Conservation (phyloP, 1,284 basidiomycete genomes). For the Schizopora paradoxa region DNA sequence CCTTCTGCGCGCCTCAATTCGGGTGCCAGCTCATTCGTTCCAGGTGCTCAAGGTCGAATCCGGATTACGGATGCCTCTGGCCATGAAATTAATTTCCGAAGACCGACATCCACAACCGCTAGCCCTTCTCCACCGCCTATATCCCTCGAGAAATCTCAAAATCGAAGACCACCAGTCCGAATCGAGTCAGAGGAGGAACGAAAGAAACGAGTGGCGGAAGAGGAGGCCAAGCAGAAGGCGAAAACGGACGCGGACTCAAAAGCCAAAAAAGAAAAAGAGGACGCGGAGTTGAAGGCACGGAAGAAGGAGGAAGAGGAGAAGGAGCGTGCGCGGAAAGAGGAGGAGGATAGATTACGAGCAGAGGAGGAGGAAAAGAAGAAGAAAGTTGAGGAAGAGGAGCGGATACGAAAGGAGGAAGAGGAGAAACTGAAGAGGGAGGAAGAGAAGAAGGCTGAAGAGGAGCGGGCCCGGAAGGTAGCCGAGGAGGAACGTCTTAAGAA, state of each 20-base stretch:
- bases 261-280: constrained; percentile 34
- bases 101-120: constrained; percentile 35
- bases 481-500: constrained; percentile 20
- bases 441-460: constrained; percentile 26
- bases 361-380: constrained; percentile 30
- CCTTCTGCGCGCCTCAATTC: constrained; percentile 57
- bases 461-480: constrained; percentile 24
- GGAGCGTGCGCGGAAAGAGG: constrained; percentile 26
- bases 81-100: constrained; percentile 51
- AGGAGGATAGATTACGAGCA: constrained; percentile 26
- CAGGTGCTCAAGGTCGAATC: constrained; percentile 39
- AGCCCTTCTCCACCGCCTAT: constrained; percentile 29
- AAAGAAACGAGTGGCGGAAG: constrained; percentile 22
- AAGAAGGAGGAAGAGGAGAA: constrained; percentile 26
- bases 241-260: constrained; percentile 22
- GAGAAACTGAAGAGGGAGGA: constrained; percentile 27
- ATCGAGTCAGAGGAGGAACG: constrained; percentile 41
- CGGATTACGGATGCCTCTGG: constrained; percentile 48
- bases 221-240: constrained; percentile 21
- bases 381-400: constrained; percentile 34
- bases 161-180: constrained; percentile 30
- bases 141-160: constrained; percentile 33
- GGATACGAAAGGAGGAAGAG: constrained; percentile 30
- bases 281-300: constrained; percentile 22
- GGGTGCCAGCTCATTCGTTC: constrained; percentile 60